Conservation (phyloP, 129 eudicot genomes). For the Apium graveolens region DNA sequence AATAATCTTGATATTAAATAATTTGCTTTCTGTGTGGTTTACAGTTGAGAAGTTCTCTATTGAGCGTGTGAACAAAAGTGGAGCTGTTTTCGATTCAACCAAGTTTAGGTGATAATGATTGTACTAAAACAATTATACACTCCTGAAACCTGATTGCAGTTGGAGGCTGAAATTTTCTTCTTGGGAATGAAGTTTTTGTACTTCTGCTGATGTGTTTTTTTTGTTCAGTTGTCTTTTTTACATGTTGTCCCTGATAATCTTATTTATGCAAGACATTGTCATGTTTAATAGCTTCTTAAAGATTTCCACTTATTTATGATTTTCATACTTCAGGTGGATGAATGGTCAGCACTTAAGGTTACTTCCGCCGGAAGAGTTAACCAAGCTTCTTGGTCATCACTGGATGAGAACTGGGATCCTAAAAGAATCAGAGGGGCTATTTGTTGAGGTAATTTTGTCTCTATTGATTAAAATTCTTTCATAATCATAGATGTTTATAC, state of each 20-base stretch:
- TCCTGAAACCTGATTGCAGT: not conserved
- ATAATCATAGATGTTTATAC: not conserved
- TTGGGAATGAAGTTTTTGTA: not conserved
- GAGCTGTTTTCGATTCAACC: conserved; percentile 81
- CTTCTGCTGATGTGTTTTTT: not conserved
- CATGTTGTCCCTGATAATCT: not conserved
- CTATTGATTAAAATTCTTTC: not conserved
- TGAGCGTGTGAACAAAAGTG: conserved; percentile 89
- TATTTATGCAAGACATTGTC: conserved; percentile 15
- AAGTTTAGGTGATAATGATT: conserved; percentile 59
- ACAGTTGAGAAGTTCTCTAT: conserved; percentile 85
- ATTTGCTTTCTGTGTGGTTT: conserved; percentile 24
- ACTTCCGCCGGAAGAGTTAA: conserved; percentile 57
- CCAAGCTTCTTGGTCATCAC: conserved; percentile 52
- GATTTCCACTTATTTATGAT: conserved; percentile 3
- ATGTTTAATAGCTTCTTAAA: conserved; percentile 8
- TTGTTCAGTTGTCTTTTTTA: not conserved
- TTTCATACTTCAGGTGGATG: conserved; percentile 71
- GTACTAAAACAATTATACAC: not conserved
- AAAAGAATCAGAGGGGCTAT: conserved; percentile 56
- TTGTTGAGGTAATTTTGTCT: conserved; percentile 48
- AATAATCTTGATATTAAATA: not conserved
- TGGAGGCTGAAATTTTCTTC: not conserved
- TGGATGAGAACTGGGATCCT: conserved; percentile 66
- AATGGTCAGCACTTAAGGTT: conserved; percentile 85